Evolutionary conservation across 495 filamentous ascomycete species (phyloP).

Genomic region (Margaritispora aquatica): DNA sequence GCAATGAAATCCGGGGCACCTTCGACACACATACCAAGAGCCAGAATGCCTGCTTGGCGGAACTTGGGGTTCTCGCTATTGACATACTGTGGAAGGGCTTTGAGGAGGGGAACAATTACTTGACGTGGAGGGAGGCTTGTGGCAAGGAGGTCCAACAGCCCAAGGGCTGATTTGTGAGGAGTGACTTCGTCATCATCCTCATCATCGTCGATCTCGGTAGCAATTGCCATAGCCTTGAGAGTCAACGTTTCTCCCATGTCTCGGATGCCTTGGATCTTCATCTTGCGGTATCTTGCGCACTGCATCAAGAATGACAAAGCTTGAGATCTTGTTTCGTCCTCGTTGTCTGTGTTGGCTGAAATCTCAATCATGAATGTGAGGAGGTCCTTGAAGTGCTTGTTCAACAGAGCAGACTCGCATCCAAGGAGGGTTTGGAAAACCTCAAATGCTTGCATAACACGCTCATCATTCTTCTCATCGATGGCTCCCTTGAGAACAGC

Average conservation of each 20-base stretch:
- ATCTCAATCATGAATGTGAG: constrained; percentile 92
- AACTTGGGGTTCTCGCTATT: constrained; percentile 63
- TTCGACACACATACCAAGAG: constrained; percentile 90
- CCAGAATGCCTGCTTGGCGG: constrained; percentile 84
- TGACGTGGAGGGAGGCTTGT: constrained; percentile 85
- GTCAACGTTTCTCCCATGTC: constrained; percentile 80
- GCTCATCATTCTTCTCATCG: constrained; percentile 73
- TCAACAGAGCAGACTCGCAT: constrained; percentile 79
- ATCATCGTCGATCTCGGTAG: constrained; percentile 69
- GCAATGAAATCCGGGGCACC: constrained; percentile 94
- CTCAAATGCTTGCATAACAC: constrained; percentile 83
- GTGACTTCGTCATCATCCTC: constrained; percentile 87
- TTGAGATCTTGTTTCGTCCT: constrained; percentile 82
- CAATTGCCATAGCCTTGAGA: constrained; percentile 74
- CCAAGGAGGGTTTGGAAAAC: constrained; percentile 95
- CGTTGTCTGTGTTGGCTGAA: constrained; percentile 61
- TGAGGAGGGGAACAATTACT: constrained; percentile 87
- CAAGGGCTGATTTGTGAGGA: constrained; percentile 80
- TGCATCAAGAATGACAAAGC: constrained; percentile 92
- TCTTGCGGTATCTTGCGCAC: constrained; percentile 81
- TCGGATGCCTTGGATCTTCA: constrained; percentile 85
- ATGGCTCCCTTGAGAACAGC: constrained; percentile 79
- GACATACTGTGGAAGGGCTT: constrained; percentile 76
- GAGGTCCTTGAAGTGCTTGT: constrained; percentile 81
- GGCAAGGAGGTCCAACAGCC: constrained; percentile 82